Conservation (phyloP, 352 stramenopile species). For the Phytophthora chlamydospora region DNA sequence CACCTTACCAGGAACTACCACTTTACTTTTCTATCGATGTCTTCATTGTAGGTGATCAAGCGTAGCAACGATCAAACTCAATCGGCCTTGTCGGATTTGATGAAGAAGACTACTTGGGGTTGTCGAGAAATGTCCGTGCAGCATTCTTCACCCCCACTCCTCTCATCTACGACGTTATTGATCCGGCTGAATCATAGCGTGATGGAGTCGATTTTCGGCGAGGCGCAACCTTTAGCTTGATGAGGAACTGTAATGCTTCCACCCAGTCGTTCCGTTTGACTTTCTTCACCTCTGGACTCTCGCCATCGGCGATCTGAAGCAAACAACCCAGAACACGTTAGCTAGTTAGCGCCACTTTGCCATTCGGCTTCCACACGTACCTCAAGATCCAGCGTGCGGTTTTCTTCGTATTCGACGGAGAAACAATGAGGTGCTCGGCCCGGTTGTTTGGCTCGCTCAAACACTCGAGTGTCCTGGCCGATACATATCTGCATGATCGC, state of each 20-base stretch:
- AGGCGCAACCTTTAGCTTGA: conserved; percentile 60
- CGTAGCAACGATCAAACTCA: too few relatives aligned
- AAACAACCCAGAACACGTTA: not conserved
- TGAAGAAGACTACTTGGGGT: too few relatives aligned
- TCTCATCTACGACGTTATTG: not conserved
- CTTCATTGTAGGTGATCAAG: too few relatives aligned
- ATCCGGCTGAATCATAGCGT: conserved; percentile 10
- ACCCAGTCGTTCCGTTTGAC: conserved; percentile 66
- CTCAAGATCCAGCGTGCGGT: conserved; percentile 75
- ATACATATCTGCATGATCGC: conserved; percentile 46
- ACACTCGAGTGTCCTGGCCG: conserved; percentile 64
- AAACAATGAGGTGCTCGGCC: conserved; percentile 66
- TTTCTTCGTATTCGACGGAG: conserved; percentile 81
- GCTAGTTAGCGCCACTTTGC: not conserved
- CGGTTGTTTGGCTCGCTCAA: conserved; percentile 64
- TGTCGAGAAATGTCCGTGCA: too few relatives aligned
- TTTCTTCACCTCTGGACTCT: conserved; percentile 66
- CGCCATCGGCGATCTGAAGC: conserved; percentile 63
- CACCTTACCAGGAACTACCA: too few relatives aligned
- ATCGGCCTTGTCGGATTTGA: too few relatives aligned
- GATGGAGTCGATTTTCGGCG: conserved; percentile 10
- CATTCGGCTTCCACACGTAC: conserved; percentile 24
- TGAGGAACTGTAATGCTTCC: conserved; percentile 74
- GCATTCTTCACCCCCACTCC: not conserved
- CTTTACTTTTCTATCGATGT: too few relatives aligned